phyloP scores from a whole-genome alignment of 495 filamentous ascomycete species.

The Aspergillus incahuasiensis region DNA sequence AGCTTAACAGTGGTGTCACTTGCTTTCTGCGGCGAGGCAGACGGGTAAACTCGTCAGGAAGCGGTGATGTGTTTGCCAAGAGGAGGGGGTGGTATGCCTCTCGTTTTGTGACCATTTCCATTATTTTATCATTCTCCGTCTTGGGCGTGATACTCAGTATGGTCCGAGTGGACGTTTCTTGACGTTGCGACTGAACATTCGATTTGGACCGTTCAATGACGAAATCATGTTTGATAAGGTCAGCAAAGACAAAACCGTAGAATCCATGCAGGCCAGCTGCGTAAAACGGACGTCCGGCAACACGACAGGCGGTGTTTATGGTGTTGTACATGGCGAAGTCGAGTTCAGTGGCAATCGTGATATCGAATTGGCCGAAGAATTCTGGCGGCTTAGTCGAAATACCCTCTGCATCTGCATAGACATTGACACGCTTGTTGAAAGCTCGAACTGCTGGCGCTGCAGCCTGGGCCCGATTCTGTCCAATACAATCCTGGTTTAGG shows the following conservation, averaged over 20 bases:
- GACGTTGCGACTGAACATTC: constrained; percentile 61
- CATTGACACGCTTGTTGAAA: constrained; percentile 84
- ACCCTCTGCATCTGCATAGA: constrained; percentile 62
- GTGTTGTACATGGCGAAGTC: constrained; percentile 63
- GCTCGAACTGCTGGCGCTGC: constrained; percentile 72
- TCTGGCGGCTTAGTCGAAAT: constrained; percentile 58
- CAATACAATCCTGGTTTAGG: constrained; percentile 64
- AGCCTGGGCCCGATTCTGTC: constrained; percentile 80
- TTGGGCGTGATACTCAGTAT: constrained; percentile 67
- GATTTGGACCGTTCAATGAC: constrained; percentile 79
- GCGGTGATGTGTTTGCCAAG: constrained; percentile 67
- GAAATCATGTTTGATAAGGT: constrained; percentile 83
- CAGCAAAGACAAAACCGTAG: constrained; percentile 92
- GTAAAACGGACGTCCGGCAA: constrained; percentile 77
- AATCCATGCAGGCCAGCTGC: constrained; percentile 82
- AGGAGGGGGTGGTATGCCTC: constrained; percentile 81
- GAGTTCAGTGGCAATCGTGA: constrained; percentile 89
- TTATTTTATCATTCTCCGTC: constrained; percentile 65
- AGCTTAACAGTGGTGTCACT: constrained; percentile 76
- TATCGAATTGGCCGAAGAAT: constrained; percentile 74
- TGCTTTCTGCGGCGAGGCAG: constrained; percentile 63
- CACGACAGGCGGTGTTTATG: constrained; percentile 78
- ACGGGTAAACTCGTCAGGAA: constrained; percentile 64
- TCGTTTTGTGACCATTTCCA: constrained; percentile 87
- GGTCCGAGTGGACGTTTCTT: constrained; percentile 74